phyloP scores from a whole-genome alignment of 2,329 filamentous ascomycete species.

The Aspergillus sp. region DNA sequence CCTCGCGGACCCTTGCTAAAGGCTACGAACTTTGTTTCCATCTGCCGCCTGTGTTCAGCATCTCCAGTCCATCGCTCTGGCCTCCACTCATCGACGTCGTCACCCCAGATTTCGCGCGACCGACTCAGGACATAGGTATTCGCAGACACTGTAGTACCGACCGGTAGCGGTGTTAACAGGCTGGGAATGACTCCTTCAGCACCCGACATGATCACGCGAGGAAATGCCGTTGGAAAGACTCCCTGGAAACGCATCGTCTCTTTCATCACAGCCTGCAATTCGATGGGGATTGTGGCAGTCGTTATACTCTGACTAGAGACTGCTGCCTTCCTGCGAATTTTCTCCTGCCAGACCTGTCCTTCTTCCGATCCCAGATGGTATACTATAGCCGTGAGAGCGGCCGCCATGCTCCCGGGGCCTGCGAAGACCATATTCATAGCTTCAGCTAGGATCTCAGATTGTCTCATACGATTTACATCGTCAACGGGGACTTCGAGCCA shows the following conservation, averaged over 20 bases:
- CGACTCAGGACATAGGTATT: constrained; percentile 22
- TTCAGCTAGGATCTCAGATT: constrained; percentile 15
- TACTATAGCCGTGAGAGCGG: constrained; percentile 18
- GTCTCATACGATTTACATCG: constrained; percentile 18
- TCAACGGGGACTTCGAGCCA: constrained; percentile 18
- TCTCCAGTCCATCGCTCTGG: constrained; percentile 22
- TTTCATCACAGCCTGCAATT: constrained; percentile 22
- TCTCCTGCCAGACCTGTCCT: constrained; percentile 20
- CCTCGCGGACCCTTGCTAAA: constrained; percentile 23
- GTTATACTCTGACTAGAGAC: background rate
- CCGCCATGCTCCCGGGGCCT: constrained; percentile 22
- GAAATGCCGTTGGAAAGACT: constrained; percentile 22
- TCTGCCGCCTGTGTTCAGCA: constrained; percentile 14
- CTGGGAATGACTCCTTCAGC: constrained; percentile 17
- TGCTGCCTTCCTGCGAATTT: constrained; percentile 9
- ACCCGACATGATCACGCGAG: constrained; percentile 19
- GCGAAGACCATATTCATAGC: constrained; percentile 20
- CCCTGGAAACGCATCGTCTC: constrained; percentile 19
- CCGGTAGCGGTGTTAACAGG: constrained; percentile 15
- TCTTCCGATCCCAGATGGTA: constrained; percentile 17
- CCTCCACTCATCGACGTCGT: constrained; percentile 17
- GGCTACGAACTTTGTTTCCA: constrained; percentile 20
- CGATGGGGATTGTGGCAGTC: background rate
- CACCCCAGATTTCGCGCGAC: constrained; percentile 21
- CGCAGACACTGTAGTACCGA: constrained; percentile 22